Conservation (phyloP, 306 rosid species). For the barrel medic (Medicago truncatula) region MtrunA17r5.0-ANR NC_053042.1:29547001-29547500, state of each 20-base stretch:
- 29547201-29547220: conserved; percentile 12
- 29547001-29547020: background rate
- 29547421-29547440: conserved; percentile 91
- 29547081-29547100: too few species aligned
- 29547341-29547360: conserved; percentile 96
- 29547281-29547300: background rate
- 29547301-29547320: background rate
- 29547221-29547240: conserved; percentile 26
- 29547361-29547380: conserved; percentile 91
- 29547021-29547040: background rate
- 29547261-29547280: background rate
- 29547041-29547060: conserved; percentile 11
- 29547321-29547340: background rate
- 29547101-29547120: too few species aligned
- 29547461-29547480: conserved; percentile 99
- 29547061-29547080: conserved; percentile 6
- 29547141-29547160: conserved; percentile 3
- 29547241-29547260: background rate
- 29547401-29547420: conserved; percentile 99
- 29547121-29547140: background rate
- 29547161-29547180: conserved; percentile 2
- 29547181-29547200: conserved; percentile 11
- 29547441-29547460: conserved; percentile 97
- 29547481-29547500: conserved; percentile 78
- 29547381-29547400: conserved; percentile 97